These are phyloP conservation scores for Chloranthus sessilifolius DNA, from an alignment of 164 flowering plant species.

Conservation along the genomic window DNA sequence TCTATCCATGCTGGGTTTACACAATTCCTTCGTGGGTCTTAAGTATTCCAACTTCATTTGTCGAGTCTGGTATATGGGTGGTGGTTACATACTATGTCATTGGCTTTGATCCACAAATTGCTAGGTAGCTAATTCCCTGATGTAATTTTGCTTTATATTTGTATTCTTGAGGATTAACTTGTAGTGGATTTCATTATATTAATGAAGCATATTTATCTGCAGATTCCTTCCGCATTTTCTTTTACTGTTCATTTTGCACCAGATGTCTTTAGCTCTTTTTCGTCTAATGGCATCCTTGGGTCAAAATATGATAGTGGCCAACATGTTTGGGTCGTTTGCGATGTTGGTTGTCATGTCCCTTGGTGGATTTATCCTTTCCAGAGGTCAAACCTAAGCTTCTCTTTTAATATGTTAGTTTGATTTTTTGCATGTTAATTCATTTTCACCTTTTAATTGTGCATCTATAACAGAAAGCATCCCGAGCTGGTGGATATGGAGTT, in stretches of 20 bases:
- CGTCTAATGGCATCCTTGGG: conserved; percentile 93
- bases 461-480: conserved; percentile 83
- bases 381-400: conserved; percentile 45
- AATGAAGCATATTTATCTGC: conserved; percentile 28
- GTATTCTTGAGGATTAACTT: conserved; percentile 4
- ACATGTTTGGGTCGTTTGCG: conserved; percentile 96
- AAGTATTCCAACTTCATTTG: conserved; percentile 81
- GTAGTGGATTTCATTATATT: conserved; percentile 1
- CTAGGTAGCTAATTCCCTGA: conserved; percentile 40
- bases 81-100: conserved; percentile 82
- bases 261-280: conserved; percentile 83
- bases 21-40: conserved; percentile 90
- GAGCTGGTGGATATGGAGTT: conserved; percentile 98
- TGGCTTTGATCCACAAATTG: conserved; percentile 84
- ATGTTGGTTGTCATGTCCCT: conserved; percentile 93
- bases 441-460: conserved; percentile 7
- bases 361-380: conserved; percentile 86
- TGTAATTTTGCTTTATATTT: background rate
- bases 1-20: conserved; percentile 95
- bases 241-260: conserved; percentile 78
- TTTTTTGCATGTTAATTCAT: conserved; percentile 5
- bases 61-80: conserved; percentile 93
- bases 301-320: conserved; percentile 87
- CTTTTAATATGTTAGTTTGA: background rate
- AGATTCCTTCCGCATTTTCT: conserved; percentile 83